Evolutionary conservation across 441 rosid genomes (phyloP), one percentile per base, ranked within the genome.

Genomic region (Erodium moschatum): DNA sequence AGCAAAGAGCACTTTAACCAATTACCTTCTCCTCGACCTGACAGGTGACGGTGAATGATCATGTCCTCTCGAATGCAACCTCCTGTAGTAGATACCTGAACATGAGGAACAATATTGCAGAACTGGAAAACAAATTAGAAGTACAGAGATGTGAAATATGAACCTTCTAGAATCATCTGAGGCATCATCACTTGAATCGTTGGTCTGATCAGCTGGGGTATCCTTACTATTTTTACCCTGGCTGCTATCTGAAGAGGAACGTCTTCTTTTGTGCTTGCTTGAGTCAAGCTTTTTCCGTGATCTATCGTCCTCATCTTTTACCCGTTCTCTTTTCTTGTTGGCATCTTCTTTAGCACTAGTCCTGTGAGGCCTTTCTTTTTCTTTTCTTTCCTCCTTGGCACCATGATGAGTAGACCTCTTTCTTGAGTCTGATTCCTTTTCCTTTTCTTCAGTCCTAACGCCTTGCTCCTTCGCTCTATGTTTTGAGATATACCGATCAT

Each of bases 111-210:
- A 20, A 60, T 12, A 73, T 54, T 66, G 7, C 65, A 44, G 15
- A 33, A 33, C 50, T 2, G 12, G 62, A 72, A 35, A 68, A 16
- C 31, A 67, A 77, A 66, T 31, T 68, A 67, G 66, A 65, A 74
- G 75, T 7, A 50, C 4, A 68, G 58, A 69, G 44, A 64, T 71
- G 69, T 70, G 48, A 64, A 52, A 50, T 67, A 46, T 29, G 33
- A 74, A 90, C 99, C 99, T 87, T 78, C 73, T 84, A 67, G 97
- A 86, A 79, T 85, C 88, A 70, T 90, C 84, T 72, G 96, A 91
- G 58, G 82, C 77, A 74, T 84, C 92, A 75, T 87, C 85, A 67
- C 83, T 84, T 19, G 89, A 85, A 75, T 69, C 82, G 75, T 74
- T 77, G 62, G 69, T 70, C 64, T 46, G 83, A 70, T 69, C 63